These are phyloP conservation scores for Bocquillonia castaneifolia DNA, from an alignment of 441 rosid genomes.

Conservation along the genomic window DNA sequence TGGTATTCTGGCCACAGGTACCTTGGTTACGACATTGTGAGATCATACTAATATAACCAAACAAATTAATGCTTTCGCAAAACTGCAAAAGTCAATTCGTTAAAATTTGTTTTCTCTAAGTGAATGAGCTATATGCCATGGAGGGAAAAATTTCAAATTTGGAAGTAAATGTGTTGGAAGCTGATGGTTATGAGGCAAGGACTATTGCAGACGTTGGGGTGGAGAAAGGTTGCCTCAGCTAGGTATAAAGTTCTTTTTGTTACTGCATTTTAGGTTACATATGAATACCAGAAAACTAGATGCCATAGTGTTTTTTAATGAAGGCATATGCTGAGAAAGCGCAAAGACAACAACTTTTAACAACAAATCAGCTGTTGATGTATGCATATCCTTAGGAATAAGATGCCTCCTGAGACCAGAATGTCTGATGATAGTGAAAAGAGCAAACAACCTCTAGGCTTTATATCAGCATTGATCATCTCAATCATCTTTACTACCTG, in stretches of 20 bases:
- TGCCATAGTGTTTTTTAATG: no score
- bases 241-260: neutral
- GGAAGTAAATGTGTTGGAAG: neutral
- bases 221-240: neutral
- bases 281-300: no score
- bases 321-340: no score
- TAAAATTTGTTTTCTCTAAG: neutral
- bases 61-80: neutral
- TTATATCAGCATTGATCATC: neutral
- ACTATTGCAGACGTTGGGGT: neutral
- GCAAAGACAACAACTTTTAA: no score
- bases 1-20: neutral
- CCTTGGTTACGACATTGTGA: neutral
- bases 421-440: neutral
- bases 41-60: neutral
- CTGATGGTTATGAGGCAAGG: neutral
- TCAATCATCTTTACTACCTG: neutral
- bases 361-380: no score
- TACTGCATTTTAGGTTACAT: no score
- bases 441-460: neutral
- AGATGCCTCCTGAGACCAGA: neutral
- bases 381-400: no score
- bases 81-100: neutral
- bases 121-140: neutral
- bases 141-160: neutral